Percentiles rank a stretch among this genome's conserved stretches.
Evolutionary conservation across 805 yeast species (phyloP).

Genomic region (Sugiyamaella smithiae): DNA sequence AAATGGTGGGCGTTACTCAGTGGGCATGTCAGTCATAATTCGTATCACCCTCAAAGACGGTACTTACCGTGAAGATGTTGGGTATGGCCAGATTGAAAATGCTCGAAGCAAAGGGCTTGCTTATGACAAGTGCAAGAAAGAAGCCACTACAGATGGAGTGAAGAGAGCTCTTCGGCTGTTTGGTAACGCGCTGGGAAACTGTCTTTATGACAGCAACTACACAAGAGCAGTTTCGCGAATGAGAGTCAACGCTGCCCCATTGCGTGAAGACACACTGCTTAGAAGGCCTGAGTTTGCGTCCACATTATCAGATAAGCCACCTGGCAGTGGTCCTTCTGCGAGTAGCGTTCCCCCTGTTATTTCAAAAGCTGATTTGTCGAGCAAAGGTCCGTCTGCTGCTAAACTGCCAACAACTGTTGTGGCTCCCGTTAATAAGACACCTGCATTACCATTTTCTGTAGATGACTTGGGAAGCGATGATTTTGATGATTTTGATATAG

Average conservation of each 20-base stretch:
- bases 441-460: slow-evolving; percentile 1
- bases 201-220: slow-evolving; percentile 36
- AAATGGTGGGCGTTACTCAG: slow-evolving; percentile 16
- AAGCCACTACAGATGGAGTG: slow-evolving; percentile 80
- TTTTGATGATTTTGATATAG: slow-evolving; percentile 11
- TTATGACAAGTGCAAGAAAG: slow-evolving; percentile 76
- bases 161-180: slow-evolving; percentile 77
- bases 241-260: slow-evolving; percentile 10
- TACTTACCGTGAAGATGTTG: slow-evolving; percentile 73
- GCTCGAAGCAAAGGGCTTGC: slow-evolving; percentile 55
- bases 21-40: slow-evolving; percentile 42
- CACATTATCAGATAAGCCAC: not conserved
- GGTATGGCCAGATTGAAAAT: slow-evolving; percentile 69
- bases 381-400: not conserved
- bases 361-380: not conserved
- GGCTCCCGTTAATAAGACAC: not conserved
- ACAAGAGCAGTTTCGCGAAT: slow-evolving; percentile 25
- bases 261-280: slow-evolving; percentile 17
- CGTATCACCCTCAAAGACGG: slow-evolving; percentile 77
- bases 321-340: not conserved
- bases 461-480: slow-evolving; percentile 11
- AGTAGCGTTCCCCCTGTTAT: not conserved
- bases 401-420: not conserved
- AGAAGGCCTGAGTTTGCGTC: slow-evolving; percentile 18
- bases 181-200: slow-evolving; percentile 67